Conservation (phyloP, 2,329 filamentous ascomycete species). For the Diplodia scrobiculata region DNA sequence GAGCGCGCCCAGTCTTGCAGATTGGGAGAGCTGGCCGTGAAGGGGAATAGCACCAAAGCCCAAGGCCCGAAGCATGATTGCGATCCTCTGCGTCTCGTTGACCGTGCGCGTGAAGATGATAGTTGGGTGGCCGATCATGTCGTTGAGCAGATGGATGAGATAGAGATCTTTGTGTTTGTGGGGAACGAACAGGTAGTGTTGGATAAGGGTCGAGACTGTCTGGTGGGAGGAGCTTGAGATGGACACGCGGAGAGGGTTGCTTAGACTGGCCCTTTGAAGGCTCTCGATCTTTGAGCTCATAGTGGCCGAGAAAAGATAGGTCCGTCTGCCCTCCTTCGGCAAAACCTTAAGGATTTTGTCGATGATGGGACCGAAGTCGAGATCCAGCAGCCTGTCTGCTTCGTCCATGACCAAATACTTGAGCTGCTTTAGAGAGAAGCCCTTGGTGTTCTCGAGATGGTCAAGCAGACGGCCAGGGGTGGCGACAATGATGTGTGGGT, state of each 20-base stretch:
- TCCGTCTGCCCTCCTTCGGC: constrained; percentile 62
- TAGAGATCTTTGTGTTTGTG: constrained; percentile 88
- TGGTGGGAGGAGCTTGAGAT: constrained; percentile 84
- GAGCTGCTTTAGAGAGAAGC: constrained; percentile 78
- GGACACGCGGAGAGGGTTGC: constrained; percentile 79
- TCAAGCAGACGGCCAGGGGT: constrained; percentile 88
- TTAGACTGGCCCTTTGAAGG: constrained; percentile 83
- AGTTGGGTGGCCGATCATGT: constrained; percentile 79
- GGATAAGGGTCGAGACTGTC: constrained; percentile 84
- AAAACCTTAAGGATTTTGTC: constrained; percentile 92
- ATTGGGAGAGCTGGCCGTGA: constrained; percentile 89
- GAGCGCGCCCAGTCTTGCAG: constrained; percentile 79
- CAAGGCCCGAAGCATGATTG: constrained; percentile 78
- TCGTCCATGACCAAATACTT: constrained; percentile 96
- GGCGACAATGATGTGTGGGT: constrained; percentile 89
- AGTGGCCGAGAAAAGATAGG: constrained; percentile 91
- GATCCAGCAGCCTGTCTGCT: constrained; percentile 85
- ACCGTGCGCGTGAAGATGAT: constrained; percentile 94
- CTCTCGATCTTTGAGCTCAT: constrained; percentile 93
- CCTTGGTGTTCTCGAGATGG: constrained; percentile 94
- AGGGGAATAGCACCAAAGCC: constrained; percentile 90
- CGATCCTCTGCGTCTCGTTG: constrained; percentile 82
- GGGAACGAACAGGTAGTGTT: constrained; percentile 84
- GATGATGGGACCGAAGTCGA: constrained; percentile 89
- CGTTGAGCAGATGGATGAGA: constrained; percentile 81